A percentile compares a stretch with the other conserved stretches of the same genome.
Conservation (phyloP, 2,329 filamentous ascomycete genomes). For the Colletotrichum tropicicola region DNA sequence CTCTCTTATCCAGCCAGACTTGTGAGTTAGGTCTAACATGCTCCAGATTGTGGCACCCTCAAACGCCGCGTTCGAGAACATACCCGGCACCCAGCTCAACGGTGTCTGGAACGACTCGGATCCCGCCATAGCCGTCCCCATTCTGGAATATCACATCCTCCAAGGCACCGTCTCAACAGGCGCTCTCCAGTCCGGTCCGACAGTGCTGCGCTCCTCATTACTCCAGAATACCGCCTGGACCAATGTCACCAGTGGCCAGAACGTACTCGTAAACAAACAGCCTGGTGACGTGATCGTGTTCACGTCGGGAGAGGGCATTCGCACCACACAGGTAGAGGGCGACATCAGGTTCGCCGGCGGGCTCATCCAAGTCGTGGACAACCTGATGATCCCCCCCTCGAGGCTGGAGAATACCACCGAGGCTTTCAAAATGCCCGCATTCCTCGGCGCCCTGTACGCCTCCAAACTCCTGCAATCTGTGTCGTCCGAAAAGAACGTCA, state of each 20-base stretch:
- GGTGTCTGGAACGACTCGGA: slow-evolving; percentile 56
- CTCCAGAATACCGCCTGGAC: slow-evolving; percentile 51
- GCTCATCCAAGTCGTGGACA: slow-evolving; percentile 61
- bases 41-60: slow-evolving; percentile 63
- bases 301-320: slow-evolving; percentile 49
- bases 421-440: slow-evolving; percentile 48
- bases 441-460: slow-evolving; percentile 49
- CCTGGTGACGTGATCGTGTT: slow-evolving; percentile 49
- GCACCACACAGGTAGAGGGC: slow-evolving; percentile 49
- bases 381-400: slow-evolving; percentile 57
- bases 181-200: slow-evolving; percentile 45
- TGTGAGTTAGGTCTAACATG: not conserved
- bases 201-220: slow-evolving; percentile 52
- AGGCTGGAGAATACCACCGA: slow-evolving; percentile 45
- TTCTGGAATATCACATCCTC: slow-evolving; percentile 71
- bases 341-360: slow-evolving; percentile 60
- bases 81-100: slow-evolving; percentile 59
- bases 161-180: slow-evolving; percentile 55
- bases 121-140: slow-evolving; percentile 51
- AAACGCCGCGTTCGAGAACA: slow-evolving; percentile 64
- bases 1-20: not conserved
- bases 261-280: slow-evolving; percentile 55
- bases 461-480: slow-evolving; percentile 49
- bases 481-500: slow-evolving; percentile 54
- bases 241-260: slow-evolving; percentile 60